Percentiles rank a stretch among this genome's conserved stretches.
phyloP scores from a whole-genome alignment of 2,329 filamentous ascomycete genomes.

The Xenoacremonium recifei region DNA sequence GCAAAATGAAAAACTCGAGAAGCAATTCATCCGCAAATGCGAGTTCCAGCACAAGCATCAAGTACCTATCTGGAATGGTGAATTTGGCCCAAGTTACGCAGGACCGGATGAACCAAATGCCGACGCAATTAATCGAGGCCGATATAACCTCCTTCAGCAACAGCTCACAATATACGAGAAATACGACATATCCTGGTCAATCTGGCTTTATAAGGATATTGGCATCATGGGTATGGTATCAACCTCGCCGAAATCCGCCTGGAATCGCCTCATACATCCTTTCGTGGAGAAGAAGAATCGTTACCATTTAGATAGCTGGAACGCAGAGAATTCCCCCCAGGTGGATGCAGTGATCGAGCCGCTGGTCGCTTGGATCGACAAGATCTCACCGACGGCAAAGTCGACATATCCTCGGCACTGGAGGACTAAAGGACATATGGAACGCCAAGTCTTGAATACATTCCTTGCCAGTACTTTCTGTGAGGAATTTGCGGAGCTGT shows the following conservation, averaged over 20 bases:
- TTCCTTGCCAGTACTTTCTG: slow-evolving; percentile 46
- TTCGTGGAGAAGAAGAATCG: slow-evolving; percentile 56
- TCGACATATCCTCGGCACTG: slow-evolving; percentile 48
- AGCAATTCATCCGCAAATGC: slow-evolving; percentile 40
- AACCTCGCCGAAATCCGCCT: slow-evolving; percentile 42
- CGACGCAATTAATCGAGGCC: slow-evolving; percentile 36
- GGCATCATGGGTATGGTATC: slow-evolving; percentile 56
- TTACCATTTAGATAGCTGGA: slow-evolving; percentile 56
- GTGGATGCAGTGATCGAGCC: slow-evolving; percentile 36
- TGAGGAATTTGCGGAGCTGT: slow-evolving; percentile 55
- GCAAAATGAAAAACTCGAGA: slow-evolving; percentile 41
- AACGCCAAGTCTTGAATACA: slow-evolving; percentile 38
- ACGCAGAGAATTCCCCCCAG: slow-evolving; percentile 29
- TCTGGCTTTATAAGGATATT: slow-evolving; percentile 60
- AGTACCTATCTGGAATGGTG: slow-evolving; percentile 48
- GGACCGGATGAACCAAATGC: slow-evolving; percentile 31
- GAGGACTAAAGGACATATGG: slow-evolving; percentile 49
- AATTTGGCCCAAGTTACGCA: slow-evolving; percentile 52
- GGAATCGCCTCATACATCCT: slow-evolving; percentile 49
- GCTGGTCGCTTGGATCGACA: slow-evolving; percentile 39
- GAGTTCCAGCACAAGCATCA: slow-evolving; percentile 40
- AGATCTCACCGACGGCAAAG: slow-evolving; percentile 38
- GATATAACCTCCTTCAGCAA: slow-evolving; percentile 40
- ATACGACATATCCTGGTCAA: slow-evolving; percentile 49
- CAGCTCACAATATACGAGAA: slow-evolving; percentile 38